A percentile compares a stretch with the other conserved stretches of the same genome.
phyloP scores from a whole-genome alignment of 139 green algal species.

The Chlamydomonas sphaeroides region DNA sequence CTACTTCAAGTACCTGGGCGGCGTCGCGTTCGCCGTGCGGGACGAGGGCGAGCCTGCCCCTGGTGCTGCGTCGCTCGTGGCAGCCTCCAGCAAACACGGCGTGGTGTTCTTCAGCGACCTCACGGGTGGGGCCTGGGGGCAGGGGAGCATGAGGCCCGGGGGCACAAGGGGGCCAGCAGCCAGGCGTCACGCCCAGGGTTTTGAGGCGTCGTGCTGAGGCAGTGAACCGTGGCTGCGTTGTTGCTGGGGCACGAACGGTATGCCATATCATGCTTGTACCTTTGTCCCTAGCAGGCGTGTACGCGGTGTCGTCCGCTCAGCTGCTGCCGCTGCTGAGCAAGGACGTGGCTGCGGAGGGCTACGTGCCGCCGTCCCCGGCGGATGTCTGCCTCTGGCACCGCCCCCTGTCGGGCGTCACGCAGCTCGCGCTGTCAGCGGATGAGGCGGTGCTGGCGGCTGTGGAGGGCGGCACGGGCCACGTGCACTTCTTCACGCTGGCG shows the following conservation, averaged over 20 bases:
- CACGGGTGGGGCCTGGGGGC: conserved; percentile 33
- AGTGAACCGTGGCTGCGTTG: too few relatives aligned
- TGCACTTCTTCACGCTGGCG: conserved; percentile 29
- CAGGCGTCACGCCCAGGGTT: too few relatives aligned
- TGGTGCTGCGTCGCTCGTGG: background rate
- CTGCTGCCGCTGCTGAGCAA: background rate
- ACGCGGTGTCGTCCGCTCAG: background rate
- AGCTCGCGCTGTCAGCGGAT: conserved; percentile 40
- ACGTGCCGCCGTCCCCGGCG: background rate
- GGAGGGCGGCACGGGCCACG: background rate
- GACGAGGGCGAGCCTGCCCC: background rate
- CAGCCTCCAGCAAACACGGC: conserved; percentile 10
- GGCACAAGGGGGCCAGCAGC: too few relatives aligned
- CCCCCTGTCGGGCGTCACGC: background rate
- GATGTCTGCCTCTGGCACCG: conserved; percentile 7
- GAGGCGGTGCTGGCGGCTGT: conserved; percentile 31
- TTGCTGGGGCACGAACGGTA: too few relatives aligned
- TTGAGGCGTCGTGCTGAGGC: too few relatives aligned
- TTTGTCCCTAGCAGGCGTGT: too few relatives aligned
- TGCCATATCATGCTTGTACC: too few relatives aligned
- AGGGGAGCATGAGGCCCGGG: too few relatives aligned
- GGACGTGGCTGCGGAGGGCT: background rate
- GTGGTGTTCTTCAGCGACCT: conserved; percentile 38
- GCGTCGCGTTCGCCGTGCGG: background rate
- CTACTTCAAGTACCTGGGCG: conserved; percentile 42